Evolutionary conservation across 2,329 filamentous ascomycete species (phyloP).

Genomic region (Stachybotrys elegans): DNA sequence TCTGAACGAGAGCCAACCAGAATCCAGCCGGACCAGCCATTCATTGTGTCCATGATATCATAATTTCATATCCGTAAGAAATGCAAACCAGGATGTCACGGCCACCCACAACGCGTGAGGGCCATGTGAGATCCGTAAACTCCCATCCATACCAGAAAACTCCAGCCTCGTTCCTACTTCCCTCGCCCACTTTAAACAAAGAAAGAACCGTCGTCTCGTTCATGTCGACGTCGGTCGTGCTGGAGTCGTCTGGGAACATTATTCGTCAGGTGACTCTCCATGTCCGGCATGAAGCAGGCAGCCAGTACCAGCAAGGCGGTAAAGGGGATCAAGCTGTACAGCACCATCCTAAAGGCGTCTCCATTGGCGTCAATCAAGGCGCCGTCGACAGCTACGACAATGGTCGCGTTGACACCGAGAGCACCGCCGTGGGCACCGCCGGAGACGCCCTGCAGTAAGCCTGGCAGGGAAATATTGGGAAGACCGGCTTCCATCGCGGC

Average conservation of each 20-base stretch:
- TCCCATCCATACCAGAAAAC: no score
- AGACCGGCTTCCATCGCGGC: constrained; percentile 31
- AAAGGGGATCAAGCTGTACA: constrained; percentile 33
- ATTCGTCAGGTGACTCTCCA: constrained; percentile 35
- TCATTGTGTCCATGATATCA: no score
- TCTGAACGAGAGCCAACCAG: no score
- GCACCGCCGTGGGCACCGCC: constrained; percentile 25
- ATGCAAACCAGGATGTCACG: no score
- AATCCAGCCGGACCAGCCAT: no score
- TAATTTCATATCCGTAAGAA: no score
- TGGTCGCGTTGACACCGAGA: constrained; percentile 26
- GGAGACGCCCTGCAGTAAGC: constrained; percentile 27
- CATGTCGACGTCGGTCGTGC: constrained; percentile 6
- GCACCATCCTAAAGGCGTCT: constrained; percentile 38
- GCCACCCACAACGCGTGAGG: no score
- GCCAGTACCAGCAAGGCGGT: constrained; percentile 31
- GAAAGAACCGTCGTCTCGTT: no score
- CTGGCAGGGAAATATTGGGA: constrained; percentile 22
- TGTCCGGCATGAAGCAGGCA: constrained; percentile 32
- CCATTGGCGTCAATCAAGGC: constrained; percentile 35
- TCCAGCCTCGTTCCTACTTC: no score
- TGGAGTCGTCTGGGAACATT: constrained; percentile 40
- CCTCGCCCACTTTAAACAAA: no score
- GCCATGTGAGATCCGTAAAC: no score
- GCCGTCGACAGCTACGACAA: constrained; percentile 24